Evolutionary conservation across 2,329 filamentous ascomycete genomes (phyloP), one percentile per base, ranked within the genome.

Genomic region (Hypoxylon sp.): DNA sequence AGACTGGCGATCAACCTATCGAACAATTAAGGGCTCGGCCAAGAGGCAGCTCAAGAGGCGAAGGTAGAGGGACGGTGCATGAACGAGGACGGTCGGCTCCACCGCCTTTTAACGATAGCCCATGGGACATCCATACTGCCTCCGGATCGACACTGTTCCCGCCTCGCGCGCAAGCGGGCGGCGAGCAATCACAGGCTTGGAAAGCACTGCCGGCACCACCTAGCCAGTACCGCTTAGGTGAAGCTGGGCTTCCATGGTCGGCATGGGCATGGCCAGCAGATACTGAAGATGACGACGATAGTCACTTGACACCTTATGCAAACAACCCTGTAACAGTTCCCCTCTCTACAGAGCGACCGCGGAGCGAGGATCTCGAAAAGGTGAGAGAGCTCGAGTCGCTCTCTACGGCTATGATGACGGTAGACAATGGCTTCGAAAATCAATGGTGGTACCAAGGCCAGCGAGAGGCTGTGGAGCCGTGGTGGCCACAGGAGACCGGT

Each of bases 381-480:
- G 78, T 73, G 7, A 71, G 74, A 15, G 83, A 87, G 48, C 81
- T 87, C 2, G 84, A 84, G 60, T 80, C 83, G 0, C 77, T 88
- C 3, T 85, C 84, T 8, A 81, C 82, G 3, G 86, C 86, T 39
- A 82, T 88, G 81, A 82, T 87, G 79, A 87, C 86, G 2, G 83
- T 88, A 2, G 86, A 88, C 72, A 88, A 87, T 70, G 86, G 86
- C 2, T 87, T 88, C 69, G 86, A 88, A 77, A 83, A 84, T 67
- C 85, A 87, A 75, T 87, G 85, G 85, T 87, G 86, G 85, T 83
- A 87, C 70, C 83, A 84, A 67, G 85, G 85, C 0, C 64, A 67
- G 7, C 76, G 80, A 1, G 76, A 79, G 53, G 68, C 75, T 1
- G 75, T 71, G 21, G 65, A 68, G 46, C 50, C 57, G 15, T 66